Evolutionary conservation across 2,329 filamentous ascomycete species (phyloP), one percentile per base, ranked within the genome.

Genomic region (Fusarium sp.): DNA sequence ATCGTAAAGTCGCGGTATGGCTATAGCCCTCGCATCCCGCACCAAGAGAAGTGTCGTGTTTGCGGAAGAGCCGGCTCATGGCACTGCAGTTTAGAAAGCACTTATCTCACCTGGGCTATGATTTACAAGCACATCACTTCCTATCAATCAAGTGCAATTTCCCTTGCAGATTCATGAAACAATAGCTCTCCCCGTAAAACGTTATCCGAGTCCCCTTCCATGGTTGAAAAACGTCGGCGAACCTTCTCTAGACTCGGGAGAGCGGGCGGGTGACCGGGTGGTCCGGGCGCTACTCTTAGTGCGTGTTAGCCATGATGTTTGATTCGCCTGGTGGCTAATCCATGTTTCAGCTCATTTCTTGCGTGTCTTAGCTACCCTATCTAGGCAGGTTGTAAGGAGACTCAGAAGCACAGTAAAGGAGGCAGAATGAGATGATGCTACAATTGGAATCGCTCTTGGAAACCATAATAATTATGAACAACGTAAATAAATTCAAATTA

Each of bases 321-420:
- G 20, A 38, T 59, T 59, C 1, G 56, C 13, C 0, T 0, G 2
- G 1, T 5, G 3, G 9, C 20, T 20, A 10, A 39, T 39, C 56
- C 56, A 13, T 51, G 56, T 51, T 51, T 32, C 56, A 59, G 42
- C 56, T 59, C 26, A 32, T 45, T 57, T 42, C 38, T 45, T 11
- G 3, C 18, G 0, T 28, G 28, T 8, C 0, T 5, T 45, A 45
- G 39, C 28, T 24, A 9, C 0, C 38, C 39, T 1, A 1, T 20
- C 50, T 54, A 45, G 28, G 54, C 28, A 57, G 38, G 39, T 57
- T 2, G 12, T 34, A 2, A 17, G 13, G 38, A 10, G 14, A 18
- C 7, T 34, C 11, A 24, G 32, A 36, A 26, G 50, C 30, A 36
- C 1, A 14, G 3, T 1, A 22, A 45, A 45, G 54, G 28, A 45